Conservation (phyloP, 1,284 basidiomycete species). For the Trichosporon sp. region DNA sequence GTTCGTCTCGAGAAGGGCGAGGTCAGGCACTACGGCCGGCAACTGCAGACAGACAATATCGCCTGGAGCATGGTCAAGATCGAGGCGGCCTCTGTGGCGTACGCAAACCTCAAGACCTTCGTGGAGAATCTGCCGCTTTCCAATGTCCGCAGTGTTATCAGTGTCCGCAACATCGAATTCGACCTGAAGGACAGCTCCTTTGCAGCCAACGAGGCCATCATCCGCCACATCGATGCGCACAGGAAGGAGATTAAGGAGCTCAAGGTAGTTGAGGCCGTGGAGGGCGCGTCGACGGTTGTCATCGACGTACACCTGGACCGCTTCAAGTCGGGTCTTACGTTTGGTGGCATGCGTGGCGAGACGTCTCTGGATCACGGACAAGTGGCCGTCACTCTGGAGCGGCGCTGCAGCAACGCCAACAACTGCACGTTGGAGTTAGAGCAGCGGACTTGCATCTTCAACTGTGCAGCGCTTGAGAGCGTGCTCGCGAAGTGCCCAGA, state of each 20-base stretch:
- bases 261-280: slow-evolving; percentile 20
- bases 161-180: slow-evolving; percentile 31
- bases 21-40: slow-evolving; percentile 39
- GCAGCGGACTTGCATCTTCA: slow-evolving; percentile 20
- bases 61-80: slow-evolving; percentile 34
- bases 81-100: slow-evolving; percentile 30
- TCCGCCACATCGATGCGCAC: slow-evolving; percentile 28
- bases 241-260: slow-evolving; percentile 22
- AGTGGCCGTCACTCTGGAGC: slow-evolving; percentile 22
- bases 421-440: background rate
- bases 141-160: slow-evolving; percentile 33
- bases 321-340: slow-evolving; percentile 28
- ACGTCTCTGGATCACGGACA: slow-evolving; percentile 22
- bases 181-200: slow-evolving; percentile 42
- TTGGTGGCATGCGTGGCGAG: slow-evolving; percentile 36
- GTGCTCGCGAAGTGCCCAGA: slow-evolving; percentile 1
- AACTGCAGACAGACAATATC: slow-evolving; percentile 32
- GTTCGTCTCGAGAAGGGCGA: slow-evolving; percentile 29
- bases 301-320: slow-evolving; percentile 32
- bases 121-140: slow-evolving; percentile 29
- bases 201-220: slow-evolving; percentile 23
- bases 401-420: background rate
- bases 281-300: slow-evolving; percentile 27
- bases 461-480: slow-evolving; percentile 17
- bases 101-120: slow-evolving; percentile 26